A percentile compares a stretch with the other conserved stretches of the same genome.
Evolutionary conservation across 345 rosid species (phyloP).

Genomic region (Balakata baccata): DNA sequence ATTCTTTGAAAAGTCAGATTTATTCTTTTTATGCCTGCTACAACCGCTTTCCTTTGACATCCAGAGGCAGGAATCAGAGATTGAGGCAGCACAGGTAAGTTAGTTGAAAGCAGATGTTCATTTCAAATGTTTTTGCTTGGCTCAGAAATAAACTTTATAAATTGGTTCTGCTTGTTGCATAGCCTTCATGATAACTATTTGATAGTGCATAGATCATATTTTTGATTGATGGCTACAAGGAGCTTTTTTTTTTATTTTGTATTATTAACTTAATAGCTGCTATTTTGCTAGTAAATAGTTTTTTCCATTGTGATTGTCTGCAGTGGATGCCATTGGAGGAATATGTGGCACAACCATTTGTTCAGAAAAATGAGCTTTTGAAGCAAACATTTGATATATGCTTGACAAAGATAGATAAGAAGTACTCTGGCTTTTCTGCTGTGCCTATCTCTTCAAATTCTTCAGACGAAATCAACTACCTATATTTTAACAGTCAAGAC

Average conservation of each 20-base stretch:
- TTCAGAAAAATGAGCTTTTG: constrained; percentile 25
- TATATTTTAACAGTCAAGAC: constrained; percentile 15
- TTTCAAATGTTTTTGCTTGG: neutral
- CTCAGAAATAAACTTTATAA: neutral
- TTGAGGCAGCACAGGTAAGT: constrained; percentile 69
- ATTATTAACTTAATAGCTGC: neutral
- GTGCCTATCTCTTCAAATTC: constrained; percentile 5
- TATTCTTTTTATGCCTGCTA: constrained; percentile 75
- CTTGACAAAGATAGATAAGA: constrained; percentile 31
- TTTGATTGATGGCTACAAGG: neutral
- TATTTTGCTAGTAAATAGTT: neutral
- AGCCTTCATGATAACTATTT: neutral
- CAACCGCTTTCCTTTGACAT: constrained; percentile 66
- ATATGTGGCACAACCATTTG: constrained; percentile 36
- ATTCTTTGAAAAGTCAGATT: constrained; percentile 72
- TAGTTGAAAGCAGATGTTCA: neutral
- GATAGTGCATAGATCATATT: no score
- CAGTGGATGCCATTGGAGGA: constrained; percentile 82
- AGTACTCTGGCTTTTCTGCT: constrained; percentile 35
- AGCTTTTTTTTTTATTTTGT: neutral
- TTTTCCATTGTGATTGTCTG: constrained; percentile 19
- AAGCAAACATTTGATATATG: constrained; percentile 29
- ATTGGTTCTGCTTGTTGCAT: neutral
- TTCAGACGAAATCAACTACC: neutral
- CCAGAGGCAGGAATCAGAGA: constrained; percentile 66